Conservation (phyloP, 148 eudicot genomes). For the Dysphania ambrosioides region DNA sequence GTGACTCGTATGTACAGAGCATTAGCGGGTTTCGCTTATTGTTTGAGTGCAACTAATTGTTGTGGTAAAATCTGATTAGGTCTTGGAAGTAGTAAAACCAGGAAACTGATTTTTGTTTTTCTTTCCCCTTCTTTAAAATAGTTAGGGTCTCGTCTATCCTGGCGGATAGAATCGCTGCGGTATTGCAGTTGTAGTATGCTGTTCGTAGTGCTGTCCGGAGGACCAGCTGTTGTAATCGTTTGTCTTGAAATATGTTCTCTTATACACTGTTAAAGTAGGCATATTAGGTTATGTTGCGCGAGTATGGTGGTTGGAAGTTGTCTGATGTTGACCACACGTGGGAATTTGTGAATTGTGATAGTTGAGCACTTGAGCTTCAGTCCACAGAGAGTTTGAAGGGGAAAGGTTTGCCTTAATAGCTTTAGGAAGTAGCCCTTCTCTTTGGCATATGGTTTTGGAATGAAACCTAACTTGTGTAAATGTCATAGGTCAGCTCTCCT, state of each 20-base stretch:
- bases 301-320: background rate
- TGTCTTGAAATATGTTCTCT: background rate
- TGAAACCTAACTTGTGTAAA: too few relatives aligned
- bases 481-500: too few relatives aligned
- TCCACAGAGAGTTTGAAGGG: too few relatives aligned
- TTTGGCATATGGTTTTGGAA: too few relatives aligned
- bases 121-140: background rate
- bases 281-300: background rate
- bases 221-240: too few relatives aligned
- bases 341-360: too few relatives aligned
- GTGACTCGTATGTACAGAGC: constrained; percentile 22
- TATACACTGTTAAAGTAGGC: background rate
- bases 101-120: background rate
- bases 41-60: constrained; percentile 9
- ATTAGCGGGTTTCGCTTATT: constrained; percentile 4
- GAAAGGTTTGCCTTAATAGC: too few relatives aligned
- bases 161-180: background rate
- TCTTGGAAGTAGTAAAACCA: constrained; percentile 12
- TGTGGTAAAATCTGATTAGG: constrained; percentile 18
- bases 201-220: background rate
- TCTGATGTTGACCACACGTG: too few relatives aligned
- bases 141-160: background rate
- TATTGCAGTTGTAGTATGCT: background rate
- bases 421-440: too few relatives aligned
- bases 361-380: too few relatives aligned